Percentiles rank a stretch among this genome's conserved stretches.
Conservation (phyloP, 805 yeast genomes). For the Candida jianshihensis region DNA sequence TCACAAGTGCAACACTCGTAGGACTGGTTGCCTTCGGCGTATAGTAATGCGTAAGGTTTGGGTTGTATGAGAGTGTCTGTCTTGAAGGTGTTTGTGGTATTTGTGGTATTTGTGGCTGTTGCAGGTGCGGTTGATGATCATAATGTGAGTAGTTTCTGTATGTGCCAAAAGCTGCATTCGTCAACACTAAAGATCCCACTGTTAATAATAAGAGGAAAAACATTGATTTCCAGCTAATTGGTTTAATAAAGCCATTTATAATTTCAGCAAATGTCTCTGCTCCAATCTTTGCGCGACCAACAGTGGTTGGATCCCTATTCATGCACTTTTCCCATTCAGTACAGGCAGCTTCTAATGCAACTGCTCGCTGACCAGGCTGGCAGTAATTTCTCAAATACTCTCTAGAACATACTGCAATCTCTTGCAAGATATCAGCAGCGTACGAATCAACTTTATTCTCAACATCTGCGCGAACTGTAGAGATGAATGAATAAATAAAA, state of each 20-base stretch:
- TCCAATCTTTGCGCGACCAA: constrained; percentile 64
- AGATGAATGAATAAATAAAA: constrained; percentile 42
- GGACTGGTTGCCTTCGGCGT: constrained; percentile 19
- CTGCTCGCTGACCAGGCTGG: constrained; percentile 54
- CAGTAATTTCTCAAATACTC: constrained; percentile 73
- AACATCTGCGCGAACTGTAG: constrained; percentile 62
- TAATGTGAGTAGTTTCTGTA: constrained; percentile 25
- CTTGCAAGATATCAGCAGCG: constrained; percentile 50
- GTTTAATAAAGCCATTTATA: constrained; percentile 65
- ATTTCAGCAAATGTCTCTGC: constrained; percentile 83
- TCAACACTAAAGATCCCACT: constrained; percentile 45
- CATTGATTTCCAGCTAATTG: constrained; percentile 66
- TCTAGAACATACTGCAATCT: constrained; percentile 60
- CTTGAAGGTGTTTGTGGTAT: constrained; percentile 18
- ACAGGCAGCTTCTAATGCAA: constrained; percentile 68
- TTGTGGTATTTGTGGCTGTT: constrained; percentile 10
- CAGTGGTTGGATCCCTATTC: constrained; percentile 62
- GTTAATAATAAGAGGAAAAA: constrained; percentile 37
- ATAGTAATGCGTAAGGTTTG: constrained; percentile 16
- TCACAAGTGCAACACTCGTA: constrained; percentile 1
- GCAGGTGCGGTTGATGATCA: constrained; percentile 3
- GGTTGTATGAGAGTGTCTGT: constrained; percentile 15
- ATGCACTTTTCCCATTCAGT: constrained; percentile 74
- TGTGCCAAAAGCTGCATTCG: constrained; percentile 44
- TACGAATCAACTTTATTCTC: constrained; percentile 59